Percentiles rank a stretch among this genome's conserved stretches.
These are phyloP conservation scores for Leishmania gerbilli DNA, from an alignment of 208 protist species.

Conservation along the genomic window DNA sequence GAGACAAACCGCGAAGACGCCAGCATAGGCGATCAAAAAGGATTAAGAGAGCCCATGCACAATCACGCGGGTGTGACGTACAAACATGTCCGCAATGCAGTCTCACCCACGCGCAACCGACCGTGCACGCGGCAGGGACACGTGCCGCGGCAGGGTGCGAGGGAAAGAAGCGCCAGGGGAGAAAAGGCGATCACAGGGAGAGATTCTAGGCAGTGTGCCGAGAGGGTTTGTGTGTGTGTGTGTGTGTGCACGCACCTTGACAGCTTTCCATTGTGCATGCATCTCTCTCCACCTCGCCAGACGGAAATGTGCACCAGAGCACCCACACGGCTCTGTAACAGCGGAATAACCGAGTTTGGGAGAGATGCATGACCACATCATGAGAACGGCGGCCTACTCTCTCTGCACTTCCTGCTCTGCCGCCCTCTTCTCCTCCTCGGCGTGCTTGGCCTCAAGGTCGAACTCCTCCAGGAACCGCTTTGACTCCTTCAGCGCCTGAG, in stretches of 20 bases:
- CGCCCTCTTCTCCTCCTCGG: slow-evolving; percentile 19
- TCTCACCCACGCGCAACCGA: not conserved
- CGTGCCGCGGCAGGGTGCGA: not conserved
- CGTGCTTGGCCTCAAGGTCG: slow-evolving; percentile 50
- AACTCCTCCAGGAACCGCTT: slow-evolving; percentile 69
- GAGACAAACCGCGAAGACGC: not conserved
- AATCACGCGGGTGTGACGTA: not conserved
- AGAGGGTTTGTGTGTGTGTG: not conserved
- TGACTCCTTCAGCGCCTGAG: slow-evolving; percentile 59
- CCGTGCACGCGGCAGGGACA: not conserved
- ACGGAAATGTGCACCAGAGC: not conserved
- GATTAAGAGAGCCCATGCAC: slow-evolving; percentile 2
- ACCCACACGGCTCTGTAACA: not conserved
- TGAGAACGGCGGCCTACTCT: not conserved
- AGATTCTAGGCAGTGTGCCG: not conserved
- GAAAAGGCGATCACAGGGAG: not conserved
- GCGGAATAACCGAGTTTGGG: not conserved
- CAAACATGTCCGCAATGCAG: not conserved
- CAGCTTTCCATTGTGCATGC: not conserved
- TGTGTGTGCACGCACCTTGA: not conserved
- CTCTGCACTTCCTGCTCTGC: slow-evolving; percentile 1
- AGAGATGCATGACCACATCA: not conserved
- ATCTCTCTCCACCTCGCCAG: not conserved
- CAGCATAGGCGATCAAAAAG: not conserved
- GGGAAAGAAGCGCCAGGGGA: not conserved